Evolutionary conservation across 306 rosid genomes (phyloP), one percentile per base, ranked within the genome.

Genomic region (Quercus agrifolia): DNA sequence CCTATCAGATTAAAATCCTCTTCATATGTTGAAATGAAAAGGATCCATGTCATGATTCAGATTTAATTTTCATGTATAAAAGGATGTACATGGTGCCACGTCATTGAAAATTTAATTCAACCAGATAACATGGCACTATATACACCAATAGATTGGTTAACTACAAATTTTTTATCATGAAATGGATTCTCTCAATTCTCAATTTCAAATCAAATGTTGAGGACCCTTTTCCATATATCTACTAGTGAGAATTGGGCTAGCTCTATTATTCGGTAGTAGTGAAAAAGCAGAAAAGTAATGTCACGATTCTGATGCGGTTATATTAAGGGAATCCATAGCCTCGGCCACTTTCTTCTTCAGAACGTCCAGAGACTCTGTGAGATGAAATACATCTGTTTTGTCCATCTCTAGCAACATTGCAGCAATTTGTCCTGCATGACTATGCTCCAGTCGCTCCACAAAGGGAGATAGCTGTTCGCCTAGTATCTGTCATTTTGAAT

Each of bases 391-490:
- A 77, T 84, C 86, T 2, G 78, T 44, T 41, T 28, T 71, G 19
- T 84, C 90, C 85, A 87, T 63, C 78, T 87, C 90, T 68, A 87
- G 28, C 46, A 83, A 77, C 80, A 87, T 52, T 4, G 88, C 83
- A 57, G 86, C 80, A 57, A 87, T 25, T 64, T 80, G 73, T 74
- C 88, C 90, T 1, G 78, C 86, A 74, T 87, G 85, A 77, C 77
- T 70, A 17, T 5, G 18, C 81, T 86, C 83, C 21, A 83, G 83
- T 63, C 54, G 76, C 75, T 87, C 78, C 19, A 82, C 78, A 52
- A 80, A 4, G 18, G 85, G 74, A 2, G 85, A 84, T 5, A 13
- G 69, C 11, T 77, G 33, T 77, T 82, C 80, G 59, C 86, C 88
- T 74, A 87, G 83, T 35, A 87, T 82, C 90, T 87, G 85, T 20